Evolutionary conservation across 2,329 filamentous ascomycete species (phyloP).

Genomic region (Ascochyta lentis): DNA sequence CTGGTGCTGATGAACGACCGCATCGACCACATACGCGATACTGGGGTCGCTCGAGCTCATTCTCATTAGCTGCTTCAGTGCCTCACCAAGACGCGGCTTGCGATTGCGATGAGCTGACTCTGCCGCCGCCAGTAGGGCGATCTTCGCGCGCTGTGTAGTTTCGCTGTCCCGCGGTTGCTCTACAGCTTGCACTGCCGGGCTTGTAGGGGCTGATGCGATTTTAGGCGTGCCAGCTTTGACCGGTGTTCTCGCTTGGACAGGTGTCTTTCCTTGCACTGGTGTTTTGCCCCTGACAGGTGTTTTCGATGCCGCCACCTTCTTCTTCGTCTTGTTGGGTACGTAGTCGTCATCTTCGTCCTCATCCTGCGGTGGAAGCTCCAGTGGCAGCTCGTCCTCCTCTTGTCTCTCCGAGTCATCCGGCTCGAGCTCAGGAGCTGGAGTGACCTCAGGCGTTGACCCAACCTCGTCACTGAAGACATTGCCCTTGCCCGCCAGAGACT

Average conservation of each 20-base stretch:
- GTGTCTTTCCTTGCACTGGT: constrained; percentile 44
- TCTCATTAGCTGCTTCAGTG: constrained; percentile 53
- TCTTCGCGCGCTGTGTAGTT: constrained; percentile 37
- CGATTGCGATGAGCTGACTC: constrained; percentile 48
- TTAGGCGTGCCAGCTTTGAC: constrained; percentile 34
- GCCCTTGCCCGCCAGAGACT: constrained; percentile 51
- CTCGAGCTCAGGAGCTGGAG: constrained; percentile 49
- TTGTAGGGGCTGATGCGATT: constrained; percentile 25
- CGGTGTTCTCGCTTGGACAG: constrained; percentile 36
- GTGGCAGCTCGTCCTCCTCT: constrained; percentile 46
- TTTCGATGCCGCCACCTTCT: constrained; percentile 40
- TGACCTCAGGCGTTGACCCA: constrained; percentile 56
- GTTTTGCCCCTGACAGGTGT: constrained; percentile 45
- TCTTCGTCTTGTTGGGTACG: constrained; percentile 46
- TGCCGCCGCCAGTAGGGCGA: constrained; percentile 53
- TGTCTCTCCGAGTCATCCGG: constrained; percentile 49
- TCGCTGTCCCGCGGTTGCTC: constrained; percentile 21
- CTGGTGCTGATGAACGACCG: constrained; percentile 51
- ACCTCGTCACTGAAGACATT: constrained; percentile 50
- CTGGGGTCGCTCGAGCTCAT: constrained; percentile 47
- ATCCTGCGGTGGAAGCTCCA: constrained; percentile 41
- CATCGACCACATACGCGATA: constrained; percentile 51
- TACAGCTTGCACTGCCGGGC: constrained; percentile 22
- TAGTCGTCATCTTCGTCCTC: constrained; percentile 58
- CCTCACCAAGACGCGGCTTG: constrained; percentile 38